phyloP scores from a whole-genome alignment of 768 basidiomycete species.

The Filobasidium floriforme region DNA sequence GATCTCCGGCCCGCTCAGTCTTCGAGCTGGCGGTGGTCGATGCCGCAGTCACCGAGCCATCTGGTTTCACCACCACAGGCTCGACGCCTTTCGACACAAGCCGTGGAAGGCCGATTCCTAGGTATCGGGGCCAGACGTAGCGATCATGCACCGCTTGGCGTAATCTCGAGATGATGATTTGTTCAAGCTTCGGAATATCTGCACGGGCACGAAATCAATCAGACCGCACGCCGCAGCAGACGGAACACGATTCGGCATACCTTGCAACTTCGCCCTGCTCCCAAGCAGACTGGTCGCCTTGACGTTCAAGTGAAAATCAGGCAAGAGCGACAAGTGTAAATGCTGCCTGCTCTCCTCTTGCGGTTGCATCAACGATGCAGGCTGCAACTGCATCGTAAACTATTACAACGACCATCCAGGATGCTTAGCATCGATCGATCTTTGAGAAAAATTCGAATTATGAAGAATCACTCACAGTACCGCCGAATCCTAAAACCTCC shows the following conservation, averaged over 20 bases:
- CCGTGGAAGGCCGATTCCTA: constrained; percentile 24
- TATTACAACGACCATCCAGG: no score
- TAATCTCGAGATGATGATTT: constrained; percentile 80
- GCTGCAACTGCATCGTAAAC: constrained; percentile 40
- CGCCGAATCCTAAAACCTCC: constrained; percentile 75
- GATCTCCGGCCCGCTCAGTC: background rate
- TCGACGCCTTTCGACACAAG: constrained; percentile 14
- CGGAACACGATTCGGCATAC: constrained; percentile 19
- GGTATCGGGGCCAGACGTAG: constrained; percentile 51
- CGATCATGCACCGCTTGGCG: constrained; percentile 52
- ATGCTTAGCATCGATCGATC: no score
- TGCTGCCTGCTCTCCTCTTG: constrained; percentile 49
- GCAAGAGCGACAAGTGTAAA: constrained; percentile 68
- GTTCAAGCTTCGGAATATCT: constrained; percentile 93
- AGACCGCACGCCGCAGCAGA: background rate
- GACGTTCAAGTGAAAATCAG: constrained; percentile 78
- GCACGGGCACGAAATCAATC: background rate
- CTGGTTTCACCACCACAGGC: constrained; percentile 2
- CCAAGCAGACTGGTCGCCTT: constrained; percentile 87
- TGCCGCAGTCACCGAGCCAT: background rate
- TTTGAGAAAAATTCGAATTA: no score
- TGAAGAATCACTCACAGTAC: constrained; percentile 61
- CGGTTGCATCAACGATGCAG: constrained; percentile 44
- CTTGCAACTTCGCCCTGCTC: constrained; percentile 87
- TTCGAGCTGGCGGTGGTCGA: background rate